phyloP scores from a whole-genome alignment of 805 yeast genomes.

The Phaffomyces thermotolerans region DNA sequence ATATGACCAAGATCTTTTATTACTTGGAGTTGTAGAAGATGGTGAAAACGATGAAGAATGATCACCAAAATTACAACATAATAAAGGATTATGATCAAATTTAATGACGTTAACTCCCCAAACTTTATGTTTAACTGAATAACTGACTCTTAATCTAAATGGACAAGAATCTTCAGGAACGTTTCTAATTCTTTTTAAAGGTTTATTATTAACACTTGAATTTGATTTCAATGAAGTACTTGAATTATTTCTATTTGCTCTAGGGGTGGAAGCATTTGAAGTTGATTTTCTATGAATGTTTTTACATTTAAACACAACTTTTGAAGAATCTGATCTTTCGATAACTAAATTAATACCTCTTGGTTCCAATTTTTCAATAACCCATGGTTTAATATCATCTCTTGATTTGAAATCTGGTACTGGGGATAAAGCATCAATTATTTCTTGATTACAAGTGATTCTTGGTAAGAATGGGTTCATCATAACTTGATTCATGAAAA shows the following conservation, averaged over 20 bases:
- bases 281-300: conserved; percentile 21
- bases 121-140: conserved; percentile 19
- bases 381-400: conserved; percentile 24
- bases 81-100: conserved; percentile 17
- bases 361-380: conserved; percentile 15
- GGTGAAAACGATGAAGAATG: conserved; percentile 6
- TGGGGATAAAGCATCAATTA: conserved; percentile 21
- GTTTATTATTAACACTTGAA: not conserved
- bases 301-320: conserved; percentile 28
- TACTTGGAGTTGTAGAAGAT: conserved; percentile 10
- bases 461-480: not conserved
- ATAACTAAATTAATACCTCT: conserved; percentile 23
- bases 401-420: conserved; percentile 19
- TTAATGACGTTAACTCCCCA: conserved; percentile 23
- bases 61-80: conserved; percentile 22
- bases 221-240: not conserved
- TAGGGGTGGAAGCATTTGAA: conserved; percentile 4
- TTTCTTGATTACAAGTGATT: conserved; percentile 19
- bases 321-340: conserved; percentile 26
- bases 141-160: conserved; percentile 24
- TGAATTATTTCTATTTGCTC: not conserved
- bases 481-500: no score
- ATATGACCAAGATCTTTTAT: conserved; percentile 19
- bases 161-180: conserved; percentile 23
- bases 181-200: conserved; percentile 15